Base-by-base conservation (phyloP, 176 grass and related monocot species). In the Rhynchospora tenuis region DNA sequence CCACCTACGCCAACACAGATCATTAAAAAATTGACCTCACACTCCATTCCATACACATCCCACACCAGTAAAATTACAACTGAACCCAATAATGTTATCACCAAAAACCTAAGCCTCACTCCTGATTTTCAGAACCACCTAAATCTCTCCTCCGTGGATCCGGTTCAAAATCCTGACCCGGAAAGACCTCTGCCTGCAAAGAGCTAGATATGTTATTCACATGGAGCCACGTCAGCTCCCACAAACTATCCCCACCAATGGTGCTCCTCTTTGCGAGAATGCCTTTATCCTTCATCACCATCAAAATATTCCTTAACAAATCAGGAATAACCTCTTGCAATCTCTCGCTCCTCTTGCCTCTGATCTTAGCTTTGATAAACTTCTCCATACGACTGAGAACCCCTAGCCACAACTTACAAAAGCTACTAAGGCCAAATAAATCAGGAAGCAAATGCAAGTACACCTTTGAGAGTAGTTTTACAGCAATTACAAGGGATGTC, bases 161-260 rank as follows among this genome's bases (percentile, higher is more conserved):
- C 50, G 50, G 51, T 24, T 77, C 73, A 55, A 77, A 56, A 2
- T 77, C 93, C 83, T 93, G 91, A 71, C 83, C 89, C 17, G 88
- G 86, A 62, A 99, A 93, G 64, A 99, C 90, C 65, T 99, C 89
- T 1, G 83, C 84, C 61, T 92, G 91, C 81, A 99, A 85, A 50
- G 84, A 65, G 4, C 86, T 84, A 13, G 93, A 90, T 89, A 99
- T 93, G 80, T 92, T 99, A 82, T 89, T 96, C 43, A 86, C 90
- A 70, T 99, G 93, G 80, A 96, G 88, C 97, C 97, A 99, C 9
- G 93, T 96, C 64, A 99, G 74, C 64, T 99, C 93, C 97, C 97
- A 99, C 88, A 99, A 83, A 73, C 89, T 96, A 73, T 96, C 97
- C 16, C 93, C 97, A 70, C 93, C 93, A 42, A 96, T 90, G 3